These are phyloP conservation scores for Collybiopsis confluens DNA, from an alignment of 768 basidiomycete species.

Conservation along the genomic window DNA sequence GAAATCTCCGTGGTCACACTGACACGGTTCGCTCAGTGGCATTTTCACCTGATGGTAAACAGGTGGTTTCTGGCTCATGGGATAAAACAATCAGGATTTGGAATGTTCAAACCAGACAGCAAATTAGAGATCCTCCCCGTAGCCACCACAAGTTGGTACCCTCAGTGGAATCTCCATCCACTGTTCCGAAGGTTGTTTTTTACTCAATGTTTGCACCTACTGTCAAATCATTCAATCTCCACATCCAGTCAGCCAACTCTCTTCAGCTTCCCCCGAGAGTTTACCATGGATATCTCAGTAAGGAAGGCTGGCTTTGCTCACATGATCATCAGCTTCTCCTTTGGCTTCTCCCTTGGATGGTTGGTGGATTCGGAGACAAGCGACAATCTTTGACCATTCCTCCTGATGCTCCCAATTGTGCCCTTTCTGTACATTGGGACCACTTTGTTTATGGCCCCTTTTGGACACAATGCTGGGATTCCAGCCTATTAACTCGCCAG, in stretches of 20 bases:
- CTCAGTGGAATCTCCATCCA: no score
- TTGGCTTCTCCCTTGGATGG: neutral
- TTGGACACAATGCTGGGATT: neutral
- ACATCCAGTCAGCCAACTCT: no score
- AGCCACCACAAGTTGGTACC: no score
- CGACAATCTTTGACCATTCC: neutral
- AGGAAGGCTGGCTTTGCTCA: neutral
- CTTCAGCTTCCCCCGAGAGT: neutral
- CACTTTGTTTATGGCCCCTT: neutral
- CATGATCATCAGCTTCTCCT: neutral
- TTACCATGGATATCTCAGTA: neutral
- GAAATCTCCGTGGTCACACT: neutral
- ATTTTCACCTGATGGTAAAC: slow-evolving; percentile 1
- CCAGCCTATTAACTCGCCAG: no score
- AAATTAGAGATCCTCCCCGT: neutral
- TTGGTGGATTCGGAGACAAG: neutral
- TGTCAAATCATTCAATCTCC: no score
- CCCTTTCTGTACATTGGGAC: neutral
- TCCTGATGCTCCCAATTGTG: neutral
- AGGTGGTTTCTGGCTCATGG: slow-evolving; percentile 1
- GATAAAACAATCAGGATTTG: slow-evolving; percentile 1
- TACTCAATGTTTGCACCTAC: no score
- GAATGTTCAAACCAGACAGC: neutral
- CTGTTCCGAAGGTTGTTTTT: no score
- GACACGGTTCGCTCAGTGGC: neutral